Base-by-base conservation (phyloP, 768 basidiomycete genomes). In the Dendrothele bispora region DNA sequence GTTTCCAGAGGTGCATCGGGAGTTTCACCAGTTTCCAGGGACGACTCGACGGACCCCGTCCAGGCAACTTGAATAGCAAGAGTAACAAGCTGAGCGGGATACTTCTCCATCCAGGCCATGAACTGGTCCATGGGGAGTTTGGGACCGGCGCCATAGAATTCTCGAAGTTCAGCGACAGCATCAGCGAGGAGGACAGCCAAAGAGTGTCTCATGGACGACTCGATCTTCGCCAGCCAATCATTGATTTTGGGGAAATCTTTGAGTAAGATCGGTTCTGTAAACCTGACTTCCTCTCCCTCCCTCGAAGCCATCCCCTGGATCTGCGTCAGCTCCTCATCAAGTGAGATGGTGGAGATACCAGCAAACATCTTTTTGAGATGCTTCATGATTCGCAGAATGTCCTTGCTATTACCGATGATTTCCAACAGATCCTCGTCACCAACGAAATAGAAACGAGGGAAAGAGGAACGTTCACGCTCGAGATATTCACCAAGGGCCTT, bases 341-440 rank as follows among this genome's bases (percentile, higher is more conserved):
- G 77, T 57, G 72, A 78, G 55, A 98, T 77, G 0, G 93, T 94
- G 1, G 93, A 87, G 30, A 99, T 87, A 22, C 97, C 97, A 18
- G 97, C 97, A 68, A 99, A 99, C 97, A 99, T 99, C 79, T 99
- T 99, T 76, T 98, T 98, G 50, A 99, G 77, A 71, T 98, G 97
- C 59, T 99, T 99, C 91, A 97, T 93, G 67, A 98, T 91, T 30
- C 97, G 88, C 36, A 93, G 69, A 56, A 98, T 97, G 61, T 98
- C 95, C 67, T 98, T 99, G 79, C 93, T 97, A 73, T 99, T 99
- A 54, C 97, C 97, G 54, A 99, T 98, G 58, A 99, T 99, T 67
- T 99, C 97, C 53, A 99, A 78, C 51, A 99, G 71, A 63, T 99
- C 97, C 63, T 99, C 97, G 68, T 99, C 97, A 59, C 97, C 97